These are phyloP conservation scores for Themeda triandra DNA, from an alignment of 176 grass and related monocot species.

Conservation along the genomic window DNA sequence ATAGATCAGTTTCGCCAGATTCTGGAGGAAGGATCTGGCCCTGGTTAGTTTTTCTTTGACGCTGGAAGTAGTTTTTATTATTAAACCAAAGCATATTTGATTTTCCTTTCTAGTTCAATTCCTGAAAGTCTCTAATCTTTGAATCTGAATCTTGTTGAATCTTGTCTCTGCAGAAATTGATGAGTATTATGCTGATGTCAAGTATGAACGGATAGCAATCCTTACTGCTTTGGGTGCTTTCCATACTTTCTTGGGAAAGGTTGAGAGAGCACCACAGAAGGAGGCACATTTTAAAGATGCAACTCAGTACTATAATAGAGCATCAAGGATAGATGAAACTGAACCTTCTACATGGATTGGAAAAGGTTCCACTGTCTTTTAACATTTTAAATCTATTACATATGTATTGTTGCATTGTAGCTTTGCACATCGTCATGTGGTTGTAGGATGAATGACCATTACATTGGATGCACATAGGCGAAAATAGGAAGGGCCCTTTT, in stretches of 20 bases:
- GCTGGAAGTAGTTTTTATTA: neutral
- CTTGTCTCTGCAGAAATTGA: conserved; percentile 71
- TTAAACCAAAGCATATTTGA: neutral
- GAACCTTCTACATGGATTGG: conserved; percentile 96
- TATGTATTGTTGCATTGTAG: conserved; percentile 14
- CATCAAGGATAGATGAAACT: conserved; percentile 85
- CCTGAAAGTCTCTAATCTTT: neutral
- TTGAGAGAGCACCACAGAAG: conserved; percentile 67
- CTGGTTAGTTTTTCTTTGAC: conserved; percentile 49
- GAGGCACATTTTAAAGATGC: conserved; percentile 80
- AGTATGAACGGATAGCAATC: conserved; percentile 89
- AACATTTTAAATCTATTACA: conserved; percentile 11
- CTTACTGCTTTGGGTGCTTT: conserved; percentile 91
- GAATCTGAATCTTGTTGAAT: conserved; percentile 17
- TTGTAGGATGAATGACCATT: neutral
- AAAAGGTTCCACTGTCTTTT: conserved; percentile 55
- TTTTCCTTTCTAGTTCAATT: conserved; percentile 1
- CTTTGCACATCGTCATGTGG: neutral
- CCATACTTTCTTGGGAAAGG: conserved; percentile 82
- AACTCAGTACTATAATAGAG: conserved; percentile 90
- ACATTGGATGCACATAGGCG: neutral
- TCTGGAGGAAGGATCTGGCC: conserved; percentile 94
- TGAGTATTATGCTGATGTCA: conserved; percentile 96
- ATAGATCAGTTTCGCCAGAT: conserved; percentile 86
- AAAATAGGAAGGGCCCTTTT: neutral